A percentile compares a stretch with the other conserved stretches of the same genome.
Evolutionary conservation across 2,329 filamentous ascomycete species (phyloP).

Genomic region (Teratosphaeria pseudoeucalypti): DNA sequence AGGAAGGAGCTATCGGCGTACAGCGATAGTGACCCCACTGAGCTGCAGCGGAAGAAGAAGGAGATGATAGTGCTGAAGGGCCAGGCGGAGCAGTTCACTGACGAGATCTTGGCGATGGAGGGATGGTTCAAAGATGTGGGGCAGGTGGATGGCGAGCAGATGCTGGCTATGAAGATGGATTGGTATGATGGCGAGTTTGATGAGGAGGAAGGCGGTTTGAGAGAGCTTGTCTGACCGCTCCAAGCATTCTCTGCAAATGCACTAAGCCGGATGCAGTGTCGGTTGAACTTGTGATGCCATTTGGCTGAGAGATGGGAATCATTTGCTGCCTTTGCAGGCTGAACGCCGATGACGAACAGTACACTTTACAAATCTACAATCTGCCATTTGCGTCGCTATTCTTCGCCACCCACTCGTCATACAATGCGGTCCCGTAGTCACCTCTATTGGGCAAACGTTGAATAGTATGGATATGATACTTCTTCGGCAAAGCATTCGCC

Average conservation of each 20-base stretch:
- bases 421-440: conserved; percentile 56
- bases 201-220: conserved; percentile 42
- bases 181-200: conserved; percentile 46
- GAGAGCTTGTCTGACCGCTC: conserved; percentile 22
- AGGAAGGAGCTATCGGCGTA: conserved; percentile 34
- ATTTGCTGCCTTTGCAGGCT: neutral
- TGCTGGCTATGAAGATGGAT: conserved; percentile 34
- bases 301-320: neutral
- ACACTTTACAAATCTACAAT: neutral
- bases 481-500: conserved; percentile 59
- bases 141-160: conserved; percentile 21
- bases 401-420: conserved; percentile 10
- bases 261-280: neutral
- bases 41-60: conserved; percentile 31
- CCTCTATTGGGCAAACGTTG: conserved; percentile 61
- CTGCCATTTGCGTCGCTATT: neutral
- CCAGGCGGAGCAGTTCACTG: conserved; percentile 30
- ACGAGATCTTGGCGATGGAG: conserved; percentile 38
- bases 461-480: conserved; percentile 69
- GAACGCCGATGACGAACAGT: neutral
- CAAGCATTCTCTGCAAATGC: neutral
- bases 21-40: conserved; percentile 36
- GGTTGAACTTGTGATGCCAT: neutral
- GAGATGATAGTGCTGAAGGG: conserved; percentile 21
- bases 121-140: conserved; percentile 27